Evolutionary conservation across 495 filamentous ascomycete genomes (phyloP).

Genomic region (Tuber brumale): DNA sequence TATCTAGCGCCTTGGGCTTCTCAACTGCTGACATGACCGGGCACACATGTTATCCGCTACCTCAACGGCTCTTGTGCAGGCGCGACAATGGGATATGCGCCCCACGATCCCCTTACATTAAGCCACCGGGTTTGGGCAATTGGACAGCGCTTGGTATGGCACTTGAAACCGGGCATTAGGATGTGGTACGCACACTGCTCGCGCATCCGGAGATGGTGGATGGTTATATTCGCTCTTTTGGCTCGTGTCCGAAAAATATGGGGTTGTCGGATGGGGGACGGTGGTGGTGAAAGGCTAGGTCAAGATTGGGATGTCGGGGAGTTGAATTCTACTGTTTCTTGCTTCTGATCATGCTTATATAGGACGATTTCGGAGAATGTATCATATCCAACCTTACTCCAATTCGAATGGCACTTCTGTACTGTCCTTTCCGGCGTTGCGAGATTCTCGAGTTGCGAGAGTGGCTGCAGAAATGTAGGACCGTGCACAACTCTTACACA

Average conservation of each 20-base stretch:
- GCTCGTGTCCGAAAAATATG: background rate
- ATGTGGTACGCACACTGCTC: background rate
- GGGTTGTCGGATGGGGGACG: background rate
- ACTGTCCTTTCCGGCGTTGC: too few species aligned
- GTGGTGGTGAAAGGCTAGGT: background rate
- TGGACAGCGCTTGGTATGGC: background rate
- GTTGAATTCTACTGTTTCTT: background rate
- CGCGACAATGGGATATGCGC: background rate
- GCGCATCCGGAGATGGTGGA: background rate
- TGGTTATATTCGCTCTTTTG: background rate
- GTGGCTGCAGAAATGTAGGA: too few species aligned
- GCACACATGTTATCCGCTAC: background rate
- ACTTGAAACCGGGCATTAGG: background rate
- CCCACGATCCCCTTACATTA: background rate
- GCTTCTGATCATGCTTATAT: background rate
- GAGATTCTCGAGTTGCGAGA: too few species aligned
- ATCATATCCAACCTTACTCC: background rate
- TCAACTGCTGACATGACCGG: background rate
- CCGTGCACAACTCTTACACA: too few species aligned
- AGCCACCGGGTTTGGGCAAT: background rate
- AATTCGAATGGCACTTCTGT: background rate
- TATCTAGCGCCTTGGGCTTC: background rate
- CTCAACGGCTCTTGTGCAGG: background rate
- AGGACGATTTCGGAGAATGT: background rate
- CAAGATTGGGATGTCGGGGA: background rate